Conservation (phyloP, 1,139 yeast species). For the Suhomyces terraborum region DNA sequence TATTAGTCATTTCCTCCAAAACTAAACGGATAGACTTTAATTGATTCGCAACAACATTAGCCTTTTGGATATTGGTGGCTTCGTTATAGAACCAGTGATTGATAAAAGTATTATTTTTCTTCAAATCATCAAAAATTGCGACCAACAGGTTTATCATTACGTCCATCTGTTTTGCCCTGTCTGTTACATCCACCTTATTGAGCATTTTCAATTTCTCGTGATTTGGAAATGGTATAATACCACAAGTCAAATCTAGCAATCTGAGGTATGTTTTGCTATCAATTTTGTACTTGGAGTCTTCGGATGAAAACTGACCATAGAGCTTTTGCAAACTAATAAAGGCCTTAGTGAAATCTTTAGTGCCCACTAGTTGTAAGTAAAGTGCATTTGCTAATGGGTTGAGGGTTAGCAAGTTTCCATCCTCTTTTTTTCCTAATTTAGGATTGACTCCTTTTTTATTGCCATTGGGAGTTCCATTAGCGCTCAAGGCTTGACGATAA, state of each 20-base stretch:
- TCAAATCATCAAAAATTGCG: conserved; percentile 36
- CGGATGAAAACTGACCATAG: conserved; percentile 27
- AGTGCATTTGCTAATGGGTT: conserved; percentile 65
- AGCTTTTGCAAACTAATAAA: conserved; percentile 41
- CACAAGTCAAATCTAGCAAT: conserved; percentile 56
- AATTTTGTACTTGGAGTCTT: conserved; percentile 20
- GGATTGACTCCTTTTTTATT: conserved; percentile 7
- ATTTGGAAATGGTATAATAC: conserved; percentile 60
- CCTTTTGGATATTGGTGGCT: conserved; percentile 55
- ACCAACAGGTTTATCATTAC: conserved; percentile 37
- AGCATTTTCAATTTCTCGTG: conserved; percentile 49
- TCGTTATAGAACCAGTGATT: conserved; percentile 52
- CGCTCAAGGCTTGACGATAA: conserved; percentile 36
- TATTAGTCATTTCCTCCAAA: conserved; percentile 52
- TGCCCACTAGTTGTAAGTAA: conserved; percentile 53
- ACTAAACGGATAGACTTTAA: conserved; percentile 56
- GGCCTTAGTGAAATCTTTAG: conserved; percentile 48
- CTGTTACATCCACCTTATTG: conserved; percentile 31
- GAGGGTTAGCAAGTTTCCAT: conserved; percentile 46
- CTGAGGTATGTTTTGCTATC: conserved; percentile 38
- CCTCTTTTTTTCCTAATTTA: conserved; percentile 6
- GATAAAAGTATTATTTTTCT: conserved; percentile 35
- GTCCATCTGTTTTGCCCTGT: conserved; percentile 38
- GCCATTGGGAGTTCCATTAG: conserved; percentile 11
- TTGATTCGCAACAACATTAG: conserved; percentile 62